These are phyloP conservation scores for Mimosa pudica DNA, from an alignment of 306 rosid species.

Conservation along the genomic window DNA sequence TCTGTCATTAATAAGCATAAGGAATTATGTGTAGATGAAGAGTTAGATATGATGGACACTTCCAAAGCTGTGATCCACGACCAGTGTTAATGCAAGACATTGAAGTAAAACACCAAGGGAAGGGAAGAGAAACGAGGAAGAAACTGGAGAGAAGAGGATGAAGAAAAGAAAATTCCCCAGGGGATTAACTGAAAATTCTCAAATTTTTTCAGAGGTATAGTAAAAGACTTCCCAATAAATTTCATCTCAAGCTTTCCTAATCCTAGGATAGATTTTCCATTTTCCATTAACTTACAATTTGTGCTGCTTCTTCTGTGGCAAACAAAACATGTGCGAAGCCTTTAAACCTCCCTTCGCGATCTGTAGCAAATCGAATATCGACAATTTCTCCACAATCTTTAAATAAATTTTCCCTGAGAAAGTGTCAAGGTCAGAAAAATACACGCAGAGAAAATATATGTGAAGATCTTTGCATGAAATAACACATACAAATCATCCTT, in stretches of 20 bases:
- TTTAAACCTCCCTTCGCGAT: conserved; percentile 59
- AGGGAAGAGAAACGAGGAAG: background rate
- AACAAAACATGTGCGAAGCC: conserved; percentile 82
- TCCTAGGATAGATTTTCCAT: background rate
- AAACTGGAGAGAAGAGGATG: background rate
- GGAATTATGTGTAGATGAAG: background rate
- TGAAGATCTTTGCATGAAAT: background rate
- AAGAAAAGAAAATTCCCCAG: background rate
- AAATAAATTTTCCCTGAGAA: conserved; percentile 68
- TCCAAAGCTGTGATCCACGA: background rate
- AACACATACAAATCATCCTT: conserved; percentile 69
- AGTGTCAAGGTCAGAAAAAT: conserved; percentile 17
- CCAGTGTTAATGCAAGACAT: background rate
- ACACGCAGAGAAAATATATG: background rate
- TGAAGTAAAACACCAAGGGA: background rate
- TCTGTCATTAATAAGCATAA: background rate
- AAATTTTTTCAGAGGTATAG: background rate
- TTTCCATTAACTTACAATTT: conserved; percentile 46
- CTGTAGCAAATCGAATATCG: conserved; percentile 62
- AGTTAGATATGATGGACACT: background rate
- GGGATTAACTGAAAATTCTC: background rate
- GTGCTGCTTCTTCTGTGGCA: conserved; percentile 60
- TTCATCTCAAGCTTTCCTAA: background rate
- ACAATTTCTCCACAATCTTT: conserved; percentile 66
- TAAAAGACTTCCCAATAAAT: background rate